phyloP scores from a whole-genome alignment of 768 basidiomycete genomes.

The Leccinum ochraceum region DNA sequence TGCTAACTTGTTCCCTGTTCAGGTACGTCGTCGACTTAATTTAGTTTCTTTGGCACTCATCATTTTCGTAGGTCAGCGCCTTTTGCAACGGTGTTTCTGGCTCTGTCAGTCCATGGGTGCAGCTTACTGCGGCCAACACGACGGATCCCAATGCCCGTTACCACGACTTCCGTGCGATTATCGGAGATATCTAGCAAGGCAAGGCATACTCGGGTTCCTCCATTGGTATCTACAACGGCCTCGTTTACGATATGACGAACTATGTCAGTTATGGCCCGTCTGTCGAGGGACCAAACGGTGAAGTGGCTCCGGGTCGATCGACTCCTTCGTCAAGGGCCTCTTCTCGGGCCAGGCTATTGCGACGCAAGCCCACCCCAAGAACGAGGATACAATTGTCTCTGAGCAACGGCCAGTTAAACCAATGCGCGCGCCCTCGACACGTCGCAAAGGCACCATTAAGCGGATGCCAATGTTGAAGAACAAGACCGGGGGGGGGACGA shows the following conservation, averaged over 20 bases:
- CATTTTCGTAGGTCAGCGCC: constrained; percentile 68
- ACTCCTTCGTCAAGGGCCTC: too few relatives aligned
- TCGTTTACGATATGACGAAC: constrained; percentile 84
- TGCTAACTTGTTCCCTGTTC: constrained; percentile 88
- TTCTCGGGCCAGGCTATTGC: too few relatives aligned
- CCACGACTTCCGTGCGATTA: constrained; percentile 90
- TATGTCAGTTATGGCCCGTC: constrained; percentile 76
- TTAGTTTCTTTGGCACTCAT: not conserved
- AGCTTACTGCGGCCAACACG: constrained; percentile 73
- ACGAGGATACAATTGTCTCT: too few relatives aligned
- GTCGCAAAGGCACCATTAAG: too few relatives aligned
- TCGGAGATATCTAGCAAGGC: constrained; percentile 69
- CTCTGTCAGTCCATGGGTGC: constrained; percentile 80
- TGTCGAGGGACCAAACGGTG: constrained; percentile 47
- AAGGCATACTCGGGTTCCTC: constrained; percentile 63
- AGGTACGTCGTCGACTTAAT: constrained; percentile 48
- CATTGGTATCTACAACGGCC: constrained; percentile 83
- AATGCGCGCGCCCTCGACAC: too few relatives aligned
- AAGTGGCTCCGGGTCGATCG: constrained; percentile 47
- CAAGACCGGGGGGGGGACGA: too few relatives aligned
- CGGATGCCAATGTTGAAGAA: too few relatives aligned
- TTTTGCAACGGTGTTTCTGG: constrained; percentile 88
- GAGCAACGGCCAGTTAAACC: too few relatives aligned
- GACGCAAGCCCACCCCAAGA: too few relatives aligned
- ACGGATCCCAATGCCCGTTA: constrained; percentile 78